Conservation (phyloP, 176 grass and related monocot species). For the Triticum monococcum region DNA sequence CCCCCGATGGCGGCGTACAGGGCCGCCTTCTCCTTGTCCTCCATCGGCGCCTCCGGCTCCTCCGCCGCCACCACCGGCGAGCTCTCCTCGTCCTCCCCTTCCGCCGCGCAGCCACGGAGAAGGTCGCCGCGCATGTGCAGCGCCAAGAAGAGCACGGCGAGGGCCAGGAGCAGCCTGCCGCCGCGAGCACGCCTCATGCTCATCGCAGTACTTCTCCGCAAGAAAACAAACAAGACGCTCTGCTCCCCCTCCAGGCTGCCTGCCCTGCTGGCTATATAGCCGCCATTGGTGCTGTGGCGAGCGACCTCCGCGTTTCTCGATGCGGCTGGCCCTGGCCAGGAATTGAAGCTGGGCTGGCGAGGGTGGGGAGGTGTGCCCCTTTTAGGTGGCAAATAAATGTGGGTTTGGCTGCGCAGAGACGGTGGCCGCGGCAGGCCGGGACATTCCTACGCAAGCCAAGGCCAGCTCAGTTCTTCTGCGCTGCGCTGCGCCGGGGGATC, state of each 20-base stretch:
- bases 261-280: background rate
- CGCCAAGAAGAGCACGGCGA: background rate
- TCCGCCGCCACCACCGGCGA: background rate
- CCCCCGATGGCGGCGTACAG: too few species aligned
- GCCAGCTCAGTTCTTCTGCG: background rate
- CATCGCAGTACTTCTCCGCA: background rate
- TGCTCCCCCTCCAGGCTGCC: background rate
- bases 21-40: too few species aligned
- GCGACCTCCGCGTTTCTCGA: background rate
- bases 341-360: background rate
- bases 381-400: constrained; percentile 41
- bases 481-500: constrained; percentile 37
- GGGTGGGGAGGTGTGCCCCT: constrained; percentile 15
- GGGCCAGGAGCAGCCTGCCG: background rate
- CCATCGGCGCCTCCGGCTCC: too few species aligned
- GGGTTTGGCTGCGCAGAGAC: constrained; percentile 3
- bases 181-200: background rate
- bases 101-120: constrained; percentile 6
- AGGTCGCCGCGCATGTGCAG: background rate
- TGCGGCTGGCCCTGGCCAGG: background rate
- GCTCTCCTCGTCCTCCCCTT: background rate
- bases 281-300: background rate
- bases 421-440: constrained; percentile 4
- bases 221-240: too few species aligned
- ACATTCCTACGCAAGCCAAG: constrained; percentile 35